These are phyloP conservation scores for Candida glucosophila DNA, from an alignment of 1,139 yeast species.

Conservation along the genomic window DNA sequence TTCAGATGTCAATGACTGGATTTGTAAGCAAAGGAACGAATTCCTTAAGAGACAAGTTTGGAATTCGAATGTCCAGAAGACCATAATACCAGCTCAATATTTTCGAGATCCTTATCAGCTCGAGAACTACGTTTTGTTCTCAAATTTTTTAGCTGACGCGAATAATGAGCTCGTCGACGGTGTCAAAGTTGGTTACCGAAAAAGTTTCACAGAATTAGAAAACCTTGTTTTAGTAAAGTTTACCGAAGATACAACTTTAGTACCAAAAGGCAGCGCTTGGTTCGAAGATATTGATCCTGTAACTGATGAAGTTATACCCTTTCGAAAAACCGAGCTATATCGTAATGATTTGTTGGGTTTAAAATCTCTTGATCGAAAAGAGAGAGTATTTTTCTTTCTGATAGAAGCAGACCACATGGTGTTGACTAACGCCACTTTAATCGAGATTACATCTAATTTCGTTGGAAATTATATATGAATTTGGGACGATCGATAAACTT, in stretches of 20 bases:
- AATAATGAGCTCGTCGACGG: slow-evolving; percentile 48
- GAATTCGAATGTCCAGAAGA: slow-evolving; percentile 46
- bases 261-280: slow-evolving; percentile 68
- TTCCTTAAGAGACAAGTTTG: slow-evolving; percentile 56
- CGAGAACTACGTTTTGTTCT: slow-evolving; percentile 39
- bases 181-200: slow-evolving; percentile 24
- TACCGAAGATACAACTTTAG: slow-evolving; percentile 52
- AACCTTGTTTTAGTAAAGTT: slow-evolving; percentile 55
- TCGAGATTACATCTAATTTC: slow-evolving; percentile 27
- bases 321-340: slow-evolving; percentile 44
- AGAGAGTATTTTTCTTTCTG: slow-evolving; percentile 37
- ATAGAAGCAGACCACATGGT: slow-evolving; percentile 65
- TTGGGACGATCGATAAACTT: too few species aligned
- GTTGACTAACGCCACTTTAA: slow-evolving; percentile 42
- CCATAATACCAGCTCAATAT: slow-evolving; percentile 67
- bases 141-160: slow-evolving; percentile 51
- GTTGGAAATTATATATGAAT: too few species aligned
- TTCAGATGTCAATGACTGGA: slow-evolving; percentile 41
- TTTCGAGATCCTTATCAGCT: slow-evolving; percentile 48
- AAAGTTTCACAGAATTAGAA: slow-evolving; percentile 35
- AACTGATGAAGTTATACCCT: slow-evolving; percentile 34
- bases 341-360: slow-evolving; percentile 53
- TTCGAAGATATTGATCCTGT: slow-evolving; percentile 46
- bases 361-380: slow-evolving; percentile 31
- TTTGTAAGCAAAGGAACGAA: slow-evolving; percentile 50